Base-by-base conservation (phyloP, 225 moss, liverwort and hornwort genomes). In the Polytrichum formosum region DNA sequence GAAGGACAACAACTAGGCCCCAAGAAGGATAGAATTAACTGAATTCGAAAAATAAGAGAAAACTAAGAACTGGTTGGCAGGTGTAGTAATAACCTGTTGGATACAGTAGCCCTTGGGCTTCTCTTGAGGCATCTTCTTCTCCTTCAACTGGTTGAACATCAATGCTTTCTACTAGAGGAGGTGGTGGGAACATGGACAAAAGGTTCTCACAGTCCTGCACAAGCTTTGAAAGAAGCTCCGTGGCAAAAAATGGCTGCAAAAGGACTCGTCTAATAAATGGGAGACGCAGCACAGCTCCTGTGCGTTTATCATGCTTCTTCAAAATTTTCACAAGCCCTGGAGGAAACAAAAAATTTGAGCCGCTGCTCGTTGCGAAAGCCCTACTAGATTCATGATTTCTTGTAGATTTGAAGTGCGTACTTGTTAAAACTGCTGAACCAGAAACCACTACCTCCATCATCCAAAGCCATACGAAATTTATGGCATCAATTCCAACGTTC, bases 231-330 rank as follows among this genome's bases (percentile, higher is more conserved):
- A 96, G 78, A 62, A 93, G 82, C 64, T 91, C 79, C 13, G 88
- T 89, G n/a, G 91, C 88, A 73, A 91, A 91, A 55, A 96, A 96
- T 7, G 96, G 96, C 89, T 96, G 96, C 26, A 90, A 81, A 75
- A 91, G 79, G 21, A 96, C 91, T 68, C 79, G 79, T 28, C 80
- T 84, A 26, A 86, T 93, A 25, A 90, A 91, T 37, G 91, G 82
- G 55, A 93, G 77, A 61, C 96, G 93, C 46, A 96, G 83, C 31
- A 85, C 90, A n/a, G 90, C 91, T 28, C 90, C 90, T 16, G 88
- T 85, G 28, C 87, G 79, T 87, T 96, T 96, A 73, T 96, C 96
- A 73, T 96, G 93, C 86, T 96, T 96, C 80, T 96, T 96, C 70
- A 93, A 30, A 66, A 96, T 96, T 81, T 96, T 96, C 78, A 96